Evolutionary conservation across 1,284 basidiomycete species (phyloP).

Genomic region (Puccinia novopanici): DNA sequence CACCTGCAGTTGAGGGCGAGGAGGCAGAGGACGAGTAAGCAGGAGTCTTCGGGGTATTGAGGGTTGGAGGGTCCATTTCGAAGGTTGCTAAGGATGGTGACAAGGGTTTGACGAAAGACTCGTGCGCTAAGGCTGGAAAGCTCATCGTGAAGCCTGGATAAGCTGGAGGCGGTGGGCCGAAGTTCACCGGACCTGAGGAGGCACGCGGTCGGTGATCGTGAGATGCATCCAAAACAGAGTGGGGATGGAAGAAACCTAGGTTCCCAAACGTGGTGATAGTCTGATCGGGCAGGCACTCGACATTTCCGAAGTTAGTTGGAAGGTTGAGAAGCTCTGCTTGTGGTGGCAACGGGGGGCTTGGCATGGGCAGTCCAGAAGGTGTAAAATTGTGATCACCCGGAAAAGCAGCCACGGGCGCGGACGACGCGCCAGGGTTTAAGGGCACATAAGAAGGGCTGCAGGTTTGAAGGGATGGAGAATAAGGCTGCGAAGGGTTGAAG

Average conservation of each 20-base stretch:
- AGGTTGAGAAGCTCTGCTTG: background rate
- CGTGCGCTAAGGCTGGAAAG: background rate
- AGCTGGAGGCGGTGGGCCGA: background rate
- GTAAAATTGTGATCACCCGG: background rate
- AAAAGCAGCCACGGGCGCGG: background rate
- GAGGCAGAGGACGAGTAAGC: background rate
- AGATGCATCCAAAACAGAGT: constrained; percentile 8
- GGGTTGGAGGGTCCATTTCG: constrained; percentile 2
- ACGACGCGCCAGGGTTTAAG: background rate
- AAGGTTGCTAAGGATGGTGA: background rate
- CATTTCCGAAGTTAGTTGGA: background rate
- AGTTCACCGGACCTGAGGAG: background rate
- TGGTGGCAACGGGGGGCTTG: background rate
- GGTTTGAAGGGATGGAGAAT: background rate
- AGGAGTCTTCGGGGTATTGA: background rate
- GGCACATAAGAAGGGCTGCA: background rate
- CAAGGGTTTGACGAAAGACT: background rate
- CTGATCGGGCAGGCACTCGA: background rate
- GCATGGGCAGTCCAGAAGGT: background rate
- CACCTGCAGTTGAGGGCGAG: constrained; percentile 3
- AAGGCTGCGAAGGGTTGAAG: background rate
- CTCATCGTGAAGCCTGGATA: background rate
- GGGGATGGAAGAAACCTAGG: background rate
- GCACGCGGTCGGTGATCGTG: background rate
- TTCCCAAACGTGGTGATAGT: background rate